Evolutionary conservation across 306 rosid genomes (phyloP), one percentile per base, ranked within the genome.

Genomic region (Cyclanthera cordifolia): DNA sequence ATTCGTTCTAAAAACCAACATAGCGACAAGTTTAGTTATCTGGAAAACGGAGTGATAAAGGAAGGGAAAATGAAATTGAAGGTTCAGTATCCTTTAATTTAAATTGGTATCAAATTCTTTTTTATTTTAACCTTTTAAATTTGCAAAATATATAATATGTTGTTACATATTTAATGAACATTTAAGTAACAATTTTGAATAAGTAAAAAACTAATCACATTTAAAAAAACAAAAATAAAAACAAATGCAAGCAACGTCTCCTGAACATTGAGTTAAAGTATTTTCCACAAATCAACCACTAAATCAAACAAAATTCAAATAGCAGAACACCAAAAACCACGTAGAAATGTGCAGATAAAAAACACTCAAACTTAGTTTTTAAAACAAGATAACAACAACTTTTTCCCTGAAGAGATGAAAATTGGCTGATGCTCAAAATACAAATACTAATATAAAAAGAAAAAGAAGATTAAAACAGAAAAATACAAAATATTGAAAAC

Each of bases 1-100:
- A 74, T 80, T 79, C 77, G 66, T 87, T 79, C 97, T 89, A 82
- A 32, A 75, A 77, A 67, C 58, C 71, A 65, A 75, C 79, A 64
- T 52, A 74, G 49, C 60, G 28, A 77, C 64, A 76, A 55, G 60
- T 6, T 70, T 14, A 13, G 37, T 46, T 53, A 54, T 66, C 39
- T 3, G 0, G 39, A 28, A 37, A 21, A 28, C 70, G 28, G 28
- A 48, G 34, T 16, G 16, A 41, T 19, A 8, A 17, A 47, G 14
- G 23, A 49, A 15, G 19, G 19, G 48, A 23, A 41, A 16, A 60
- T 34, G 48, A 63, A 63, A 34, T 60, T 34, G 4, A 60, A 21
- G 34, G 30, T 41, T 39, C 2, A 21, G 3, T 23, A 20, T 12
- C 41, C 28, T 34, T 9, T 3, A 60, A 34, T 17, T 60, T 60